Conservation (phyloP, 306 rosid genomes). For the Cucumis hystrix region DNA sequence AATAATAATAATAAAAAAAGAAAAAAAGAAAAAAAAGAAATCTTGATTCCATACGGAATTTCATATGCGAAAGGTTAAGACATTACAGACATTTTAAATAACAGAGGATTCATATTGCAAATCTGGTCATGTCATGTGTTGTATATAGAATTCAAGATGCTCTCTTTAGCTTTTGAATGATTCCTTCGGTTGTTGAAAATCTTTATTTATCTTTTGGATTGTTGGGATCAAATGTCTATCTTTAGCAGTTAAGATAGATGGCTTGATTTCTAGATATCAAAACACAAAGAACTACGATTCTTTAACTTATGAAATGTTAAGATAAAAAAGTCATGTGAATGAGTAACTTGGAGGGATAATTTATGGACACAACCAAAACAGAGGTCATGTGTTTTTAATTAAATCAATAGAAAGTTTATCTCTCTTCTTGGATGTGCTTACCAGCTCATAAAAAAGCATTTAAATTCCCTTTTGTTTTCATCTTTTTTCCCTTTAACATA, state of each 20-base stretch:
- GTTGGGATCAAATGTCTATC: not conserved
- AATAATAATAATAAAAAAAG: too few species aligned
- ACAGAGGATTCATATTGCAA: not conserved
- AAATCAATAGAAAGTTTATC: not conserved
- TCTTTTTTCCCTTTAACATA: not conserved
- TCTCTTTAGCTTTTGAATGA: not conserved
- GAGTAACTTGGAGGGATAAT: not conserved
- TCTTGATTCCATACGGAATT: not conserved
- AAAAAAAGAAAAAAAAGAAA: not conserved
- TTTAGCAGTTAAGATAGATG: not conserved
- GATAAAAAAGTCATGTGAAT: not conserved
- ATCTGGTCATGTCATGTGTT: not conserved
- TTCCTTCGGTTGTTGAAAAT: not conserved
- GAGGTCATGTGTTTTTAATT: not conserved
- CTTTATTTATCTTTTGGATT: not conserved
- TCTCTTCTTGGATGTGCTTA: not conserved
- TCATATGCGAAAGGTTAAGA: not conserved
- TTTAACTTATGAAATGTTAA: not conserved
- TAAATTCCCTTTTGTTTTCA: not conserved
- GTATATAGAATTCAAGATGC: not conserved
- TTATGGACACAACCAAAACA: not conserved
- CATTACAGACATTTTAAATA: not conserved
- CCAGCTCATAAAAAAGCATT: not conserved
- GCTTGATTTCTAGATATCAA: not conserved
- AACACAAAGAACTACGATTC: not conserved